Evolutionary conservation across 164 flowering plant species (phyloP).

Genomic region (Nymphaea thermarum): DNA sequence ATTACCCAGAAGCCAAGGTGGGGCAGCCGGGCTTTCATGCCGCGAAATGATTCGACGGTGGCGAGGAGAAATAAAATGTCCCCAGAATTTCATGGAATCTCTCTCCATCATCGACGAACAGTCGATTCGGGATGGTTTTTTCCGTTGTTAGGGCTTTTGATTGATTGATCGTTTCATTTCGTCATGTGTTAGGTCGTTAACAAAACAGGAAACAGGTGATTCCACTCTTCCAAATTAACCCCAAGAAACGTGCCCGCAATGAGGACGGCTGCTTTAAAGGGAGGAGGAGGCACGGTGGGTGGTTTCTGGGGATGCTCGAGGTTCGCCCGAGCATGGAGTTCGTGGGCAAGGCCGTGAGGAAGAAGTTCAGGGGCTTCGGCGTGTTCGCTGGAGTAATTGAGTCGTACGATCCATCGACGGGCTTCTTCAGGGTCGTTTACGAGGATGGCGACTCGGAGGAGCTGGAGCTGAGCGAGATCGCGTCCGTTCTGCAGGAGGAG

Average conservation of each 20-base stretch:
- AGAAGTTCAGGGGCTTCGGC: conserved; percentile 36
- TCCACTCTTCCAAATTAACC: not conserved
- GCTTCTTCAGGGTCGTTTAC: conserved; percentile 35
- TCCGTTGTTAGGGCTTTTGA: not conserved
- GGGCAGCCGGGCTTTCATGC: not conserved
- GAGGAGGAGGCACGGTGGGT: not conserved
- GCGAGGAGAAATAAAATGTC: not conserved
- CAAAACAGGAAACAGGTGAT: not conserved
- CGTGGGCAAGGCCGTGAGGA: conserved; percentile 49
- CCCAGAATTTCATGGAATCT: not conserved
- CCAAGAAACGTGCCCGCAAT: not conserved
- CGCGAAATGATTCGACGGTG: not conserved
- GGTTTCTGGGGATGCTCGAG: not conserved
- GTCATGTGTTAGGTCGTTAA: not conserved
- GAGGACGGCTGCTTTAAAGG: not conserved
- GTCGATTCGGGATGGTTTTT: not conserved
- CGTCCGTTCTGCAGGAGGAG: conserved; percentile 14
- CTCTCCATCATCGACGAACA: not conserved
- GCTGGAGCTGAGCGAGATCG: conserved; percentile 26
- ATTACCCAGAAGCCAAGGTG: too few relatives aligned
- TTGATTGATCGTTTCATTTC: not conserved
- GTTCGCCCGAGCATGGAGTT: conserved; percentile 34
- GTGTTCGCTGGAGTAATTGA: conserved; percentile 27
- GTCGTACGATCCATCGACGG: conserved; percentile 37
- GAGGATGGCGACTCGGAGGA: conserved; percentile 60